Conservation (phyloP, 192 early-diverging fungal genomes). For the Jimgerdemannia flammicorona region DNA sequence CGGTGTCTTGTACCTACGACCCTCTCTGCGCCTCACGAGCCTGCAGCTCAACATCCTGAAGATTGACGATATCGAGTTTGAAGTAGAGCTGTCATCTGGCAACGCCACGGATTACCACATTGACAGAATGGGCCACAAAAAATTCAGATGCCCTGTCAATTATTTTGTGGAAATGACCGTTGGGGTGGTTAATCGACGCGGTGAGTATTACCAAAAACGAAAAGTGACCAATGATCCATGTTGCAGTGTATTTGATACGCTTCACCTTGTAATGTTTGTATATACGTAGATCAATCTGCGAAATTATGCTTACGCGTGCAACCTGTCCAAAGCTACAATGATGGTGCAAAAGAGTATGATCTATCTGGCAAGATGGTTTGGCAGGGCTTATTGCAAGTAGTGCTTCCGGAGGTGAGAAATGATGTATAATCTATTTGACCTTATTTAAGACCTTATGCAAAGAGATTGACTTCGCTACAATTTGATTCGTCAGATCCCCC, state of each 20-base stretch:
- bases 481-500: background rate
- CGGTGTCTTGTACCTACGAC: conserved; percentile 53
- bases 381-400: conserved; percentile 49
- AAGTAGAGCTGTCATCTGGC: conserved; percentile 23
- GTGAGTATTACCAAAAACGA: background rate
- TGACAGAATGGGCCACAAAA: background rate
- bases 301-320: conserved; percentile 38
- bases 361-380: conserved; percentile 42
- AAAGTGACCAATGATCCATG: too few species aligned
- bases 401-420: conserved; percentile 34
- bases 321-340: conserved; percentile 47
- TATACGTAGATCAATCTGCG: background rate
- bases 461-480: conserved; percentile 25
- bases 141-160: background rate
- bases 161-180: conserved; percentile 18
- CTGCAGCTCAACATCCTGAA: conserved; percentile 54
- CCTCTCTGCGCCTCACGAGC: conserved; percentile 44
- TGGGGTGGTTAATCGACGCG: conserved; percentile 13
- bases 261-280: background rate
- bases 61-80: conserved; percentile 59
- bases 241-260: background rate
- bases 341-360: conserved; percentile 53
- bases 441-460: background rate
- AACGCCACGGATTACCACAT: background rate
- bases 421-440: background rate